A percentile compares a stretch with the other conserved stretches of the same genome.
These are phyloP conservation scores for Sugiyamaella xylanicola DNA, from an alignment of 1,139 yeast genomes.

Conservation along the genomic window DNA sequence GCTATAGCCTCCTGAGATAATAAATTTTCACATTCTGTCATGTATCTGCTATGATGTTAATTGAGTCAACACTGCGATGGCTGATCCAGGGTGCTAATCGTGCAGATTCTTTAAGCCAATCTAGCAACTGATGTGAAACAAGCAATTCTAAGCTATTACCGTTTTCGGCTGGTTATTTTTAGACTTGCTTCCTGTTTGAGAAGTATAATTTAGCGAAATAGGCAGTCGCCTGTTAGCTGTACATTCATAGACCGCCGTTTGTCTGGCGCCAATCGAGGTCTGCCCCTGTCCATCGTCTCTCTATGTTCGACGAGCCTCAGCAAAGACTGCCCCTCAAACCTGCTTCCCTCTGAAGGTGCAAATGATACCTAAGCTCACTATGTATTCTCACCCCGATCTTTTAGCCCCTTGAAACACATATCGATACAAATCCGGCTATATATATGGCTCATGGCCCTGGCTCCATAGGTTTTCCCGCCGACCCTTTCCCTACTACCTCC, in stretches of 20 bases:
- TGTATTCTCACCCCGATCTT: too few species aligned
- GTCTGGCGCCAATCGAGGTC: constrained; percentile 1
- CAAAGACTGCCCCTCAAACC: too few species aligned
- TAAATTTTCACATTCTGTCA: too few species aligned
- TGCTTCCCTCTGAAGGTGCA: too few species aligned
- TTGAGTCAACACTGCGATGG: too few species aligned
- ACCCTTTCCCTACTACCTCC: neutral
- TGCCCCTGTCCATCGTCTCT: neutral
- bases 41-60: too few species aligned
- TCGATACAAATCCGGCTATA: too few species aligned
- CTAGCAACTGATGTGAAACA: neutral
- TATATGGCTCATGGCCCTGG: too few species aligned
- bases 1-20: too few species aligned
- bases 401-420: too few species aligned
- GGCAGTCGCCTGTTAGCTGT: neutral
- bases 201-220: neutral
- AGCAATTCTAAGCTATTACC: neutral
- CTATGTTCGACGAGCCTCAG: too few species aligned
- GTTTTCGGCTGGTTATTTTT: neutral
- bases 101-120: neutral
- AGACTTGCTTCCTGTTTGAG: neutral
- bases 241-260: neutral
- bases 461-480: neutral
- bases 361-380: too few species aligned
- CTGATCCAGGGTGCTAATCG: neutral